Evolutionary conservation across 768 basidiomycete genomes (phyloP).

Genomic region (Suillus luteus): DNA sequence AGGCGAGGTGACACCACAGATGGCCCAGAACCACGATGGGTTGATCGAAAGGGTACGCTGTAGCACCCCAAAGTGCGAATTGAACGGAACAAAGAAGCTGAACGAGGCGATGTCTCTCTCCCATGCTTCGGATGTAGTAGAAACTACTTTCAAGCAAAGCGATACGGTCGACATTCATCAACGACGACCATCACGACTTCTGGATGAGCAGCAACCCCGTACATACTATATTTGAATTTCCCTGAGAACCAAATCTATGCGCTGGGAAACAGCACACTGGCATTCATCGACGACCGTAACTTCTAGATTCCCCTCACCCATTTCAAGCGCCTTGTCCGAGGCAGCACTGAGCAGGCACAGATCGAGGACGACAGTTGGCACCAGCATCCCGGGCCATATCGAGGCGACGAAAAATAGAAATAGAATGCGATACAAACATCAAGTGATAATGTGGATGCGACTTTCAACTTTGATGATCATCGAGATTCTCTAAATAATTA

Average conservation of each 20-base stretch:
- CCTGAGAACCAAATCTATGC: neutral
- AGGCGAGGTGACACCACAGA: conserved; percentile 5
- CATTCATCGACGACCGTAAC: neutral
- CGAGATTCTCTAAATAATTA: too few species aligned
- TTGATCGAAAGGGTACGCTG: neutral
- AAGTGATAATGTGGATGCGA: neutral
- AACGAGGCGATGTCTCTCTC: neutral
- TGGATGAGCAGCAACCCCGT: neutral
- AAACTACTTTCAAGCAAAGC: too few species aligned
- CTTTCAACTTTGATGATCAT: too few species aligned
- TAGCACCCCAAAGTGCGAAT: neutral
- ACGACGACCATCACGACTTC: neutral
- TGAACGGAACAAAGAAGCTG: neutral
- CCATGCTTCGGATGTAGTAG: neutral
- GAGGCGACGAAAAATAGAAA: neutral
- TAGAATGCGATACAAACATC: neutral
- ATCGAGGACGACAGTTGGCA: too few species aligned
- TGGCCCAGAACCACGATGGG: neutral
- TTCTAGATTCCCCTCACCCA: neutral
- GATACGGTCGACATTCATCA: neutral
- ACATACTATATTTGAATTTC: neutral
- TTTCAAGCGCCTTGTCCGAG: neutral
- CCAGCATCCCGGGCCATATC: neutral
- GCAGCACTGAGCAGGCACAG: neutral
- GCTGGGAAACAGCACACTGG: neutral